These are phyloP conservation scores for Hansenula lynferdii DNA, from an alignment of 1,139 yeast genomes.

Conservation along the genomic window DNA sequence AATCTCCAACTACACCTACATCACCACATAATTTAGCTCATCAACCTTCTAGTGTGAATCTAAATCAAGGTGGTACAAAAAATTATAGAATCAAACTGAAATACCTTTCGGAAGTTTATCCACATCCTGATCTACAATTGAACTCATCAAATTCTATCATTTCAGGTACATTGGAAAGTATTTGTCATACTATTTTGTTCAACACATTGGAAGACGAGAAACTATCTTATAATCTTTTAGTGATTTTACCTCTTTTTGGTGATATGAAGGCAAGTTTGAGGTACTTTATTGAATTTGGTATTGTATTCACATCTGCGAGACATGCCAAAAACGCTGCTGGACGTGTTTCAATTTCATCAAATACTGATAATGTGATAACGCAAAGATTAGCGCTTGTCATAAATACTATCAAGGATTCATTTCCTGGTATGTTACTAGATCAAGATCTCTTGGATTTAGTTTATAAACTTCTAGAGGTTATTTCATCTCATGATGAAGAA, in stretches of 20 bases:
- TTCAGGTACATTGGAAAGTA: slow-evolving; percentile 59
- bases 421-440: slow-evolving; percentile 53
- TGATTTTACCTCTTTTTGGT: slow-evolving; percentile 63
- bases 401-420: slow-evolving; percentile 39
- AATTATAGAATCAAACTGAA: slow-evolving; percentile 18
- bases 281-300: slow-evolving; percentile 39
- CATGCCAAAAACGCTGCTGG: slow-evolving; percentile 5
- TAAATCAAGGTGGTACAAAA: slow-evolving; percentile 2
- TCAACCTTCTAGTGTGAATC: no score
- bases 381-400: slow-evolving; percentile 42
- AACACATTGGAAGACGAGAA: slow-evolving; percentile 33
- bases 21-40: not conserved
- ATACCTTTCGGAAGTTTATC: slow-evolving; percentile 38
- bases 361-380: slow-evolving; percentile 32
- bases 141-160: slow-evolving; percentile 39
- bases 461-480: slow-evolving; percentile 37
- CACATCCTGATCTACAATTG: slow-evolving; percentile 66
- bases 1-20: slow-evolving; percentile 7
- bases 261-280: slow-evolving; percentile 50
- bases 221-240: slow-evolving; percentile 42
- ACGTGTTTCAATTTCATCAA: slow-evolving; percentile 23
- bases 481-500: slow-evolving; percentile 42
- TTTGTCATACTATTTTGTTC: slow-evolving; percentile 71
- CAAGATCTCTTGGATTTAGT: slow-evolving; percentile 39
- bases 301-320: slow-evolving; percentile 28